Evolutionary conservation across 305 asterid species (phyloP), one percentile per base, ranked within the genome.

Genomic region (Solanum hybrid): DNA sequence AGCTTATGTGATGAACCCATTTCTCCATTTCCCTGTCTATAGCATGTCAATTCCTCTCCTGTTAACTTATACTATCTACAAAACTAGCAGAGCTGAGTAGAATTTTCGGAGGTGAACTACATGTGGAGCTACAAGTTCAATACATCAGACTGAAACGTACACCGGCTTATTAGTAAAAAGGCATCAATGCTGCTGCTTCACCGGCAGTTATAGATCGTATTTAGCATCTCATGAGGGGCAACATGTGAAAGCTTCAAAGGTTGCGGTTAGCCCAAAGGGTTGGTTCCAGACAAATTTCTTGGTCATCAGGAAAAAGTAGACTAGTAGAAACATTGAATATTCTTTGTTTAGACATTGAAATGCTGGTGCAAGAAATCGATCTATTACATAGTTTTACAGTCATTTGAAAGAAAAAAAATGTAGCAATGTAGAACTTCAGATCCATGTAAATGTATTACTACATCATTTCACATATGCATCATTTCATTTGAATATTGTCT

Each of bases 1-100:
- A 93, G 99, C 99, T 7, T 98, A 95, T 78, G 98, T 94, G 89
- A 95, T 95, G 98, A 96, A 95, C 88, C 99, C 99, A 4, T 8
- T 93, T 57, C 73, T 94, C 90, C 98, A 97, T 94, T 97, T 94
- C 91, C 98, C 99, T 3, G 15, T 96, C 38, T 95, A 96, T 93
- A 84, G 96, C 93, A 31, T 96, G 76, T 89, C 92, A 31, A 89
- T 97, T 91, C 99, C 99, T 88, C 90, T 94, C 79, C 84, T 96
- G 92, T 78, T 97, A 92, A 94, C 94, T 87, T 95, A 95, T 92
- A 92, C 96, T 39, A 89, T 94, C 90, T 95, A 94, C 95, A 94
- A 81, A 92, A 97, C 99, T 26, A 91, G 93, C 88, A 90, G 90
- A 89, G 65, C 89, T 85, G 79, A 90, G 70, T 14, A 76, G 88